A percentile compares a stretch with the other conserved stretches of the same genome.
These are phyloP conservation scores for Picea glauca DNA, from an alignment of 75 land plant genomes.

Conservation along the genomic window DNA sequence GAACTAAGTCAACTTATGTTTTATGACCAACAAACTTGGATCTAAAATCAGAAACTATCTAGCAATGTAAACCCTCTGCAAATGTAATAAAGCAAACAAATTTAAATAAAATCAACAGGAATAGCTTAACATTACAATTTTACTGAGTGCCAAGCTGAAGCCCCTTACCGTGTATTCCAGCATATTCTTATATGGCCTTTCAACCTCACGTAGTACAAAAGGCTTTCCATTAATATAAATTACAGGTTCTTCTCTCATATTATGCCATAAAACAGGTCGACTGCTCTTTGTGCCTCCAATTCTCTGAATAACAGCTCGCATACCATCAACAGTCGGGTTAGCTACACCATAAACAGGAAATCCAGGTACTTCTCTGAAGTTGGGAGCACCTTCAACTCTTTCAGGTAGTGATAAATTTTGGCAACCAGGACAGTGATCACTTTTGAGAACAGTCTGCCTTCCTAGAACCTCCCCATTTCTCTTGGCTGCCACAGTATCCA, in stretches of 20 bases:
- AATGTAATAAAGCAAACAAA: not conserved
- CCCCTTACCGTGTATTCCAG: constrained; percentile 77
- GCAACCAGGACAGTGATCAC: constrained; percentile 98
- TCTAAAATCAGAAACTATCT: not conserved
- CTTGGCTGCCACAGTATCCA: constrained; percentile 76
- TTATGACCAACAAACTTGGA: not conserved
- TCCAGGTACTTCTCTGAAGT: constrained; percentile 84
- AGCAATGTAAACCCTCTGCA: not conserved
- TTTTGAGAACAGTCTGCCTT: constrained; percentile 85
- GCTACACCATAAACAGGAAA: constrained; percentile 99
- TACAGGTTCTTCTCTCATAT: constrained; percentile 99
- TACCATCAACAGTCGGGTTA: constrained; percentile 94
- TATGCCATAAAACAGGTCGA: constrained; percentile 89
- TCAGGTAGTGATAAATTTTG: constrained; percentile 73
- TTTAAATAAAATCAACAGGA: not conserved
- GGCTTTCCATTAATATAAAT: constrained; percentile 96
- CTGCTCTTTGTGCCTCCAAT: constrained; percentile 62
- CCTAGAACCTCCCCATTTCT: constrained; percentile 95
- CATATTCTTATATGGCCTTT: constrained; percentile 96
- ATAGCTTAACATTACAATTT: not conserved
- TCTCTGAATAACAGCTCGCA: constrained; percentile 72
- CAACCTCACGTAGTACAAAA: constrained; percentile 96
- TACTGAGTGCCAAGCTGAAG: not conserved
- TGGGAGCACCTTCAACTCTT: constrained; percentile 95
- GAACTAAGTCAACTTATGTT: not conserved